Percentiles rank a stretch among this genome's conserved stretches.
These are phyloP conservation scores for Gautieria morchelliformis DNA, from an alignment of 768 basidiomycete genomes.

Conservation along the genomic window DNA sequence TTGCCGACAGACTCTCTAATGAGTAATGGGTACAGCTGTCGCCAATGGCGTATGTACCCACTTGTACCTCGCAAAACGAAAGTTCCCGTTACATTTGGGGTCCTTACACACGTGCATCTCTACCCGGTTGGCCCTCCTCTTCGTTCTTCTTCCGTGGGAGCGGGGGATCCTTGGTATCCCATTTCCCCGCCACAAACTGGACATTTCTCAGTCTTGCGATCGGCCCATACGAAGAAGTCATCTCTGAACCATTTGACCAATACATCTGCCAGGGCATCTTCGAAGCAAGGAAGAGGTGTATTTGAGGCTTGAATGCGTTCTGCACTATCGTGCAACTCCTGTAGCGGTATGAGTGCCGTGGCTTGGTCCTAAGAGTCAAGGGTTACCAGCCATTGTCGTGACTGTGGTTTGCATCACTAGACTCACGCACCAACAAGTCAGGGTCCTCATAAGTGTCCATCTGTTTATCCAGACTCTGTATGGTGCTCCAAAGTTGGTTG, in stretches of 20 bases:
- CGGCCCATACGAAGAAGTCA: slow-evolving; percentile 28
- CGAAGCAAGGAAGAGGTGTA: slow-evolving; percentile 10
- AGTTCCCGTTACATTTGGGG: slow-evolving; percentile 14
- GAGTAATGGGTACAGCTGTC: background rate
- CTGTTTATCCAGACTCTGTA: slow-evolving; percentile 12
- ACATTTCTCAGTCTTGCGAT: slow-evolving; percentile 25
- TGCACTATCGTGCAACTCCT: slow-evolving; percentile 14
- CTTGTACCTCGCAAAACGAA: slow-evolving; percentile 27
- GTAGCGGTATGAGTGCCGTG: slow-evolving; percentile 15
- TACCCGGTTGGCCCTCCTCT: slow-evolving; percentile 23
- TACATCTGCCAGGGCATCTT: slow-evolving; percentile 24
- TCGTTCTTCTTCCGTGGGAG: slow-evolving; percentile 19
- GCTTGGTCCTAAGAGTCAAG: slow-evolving; percentile 14
- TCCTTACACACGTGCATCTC: slow-evolving; percentile 25
- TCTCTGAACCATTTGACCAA: slow-evolving; percentile 30
- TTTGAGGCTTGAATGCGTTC: slow-evolving; percentile 10
- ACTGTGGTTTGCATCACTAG: background rate
- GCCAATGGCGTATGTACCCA: slow-evolving; percentile 9
- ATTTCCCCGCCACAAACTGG: slow-evolving; percentile 21
- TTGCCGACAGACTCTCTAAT: slow-evolving; percentile 1
- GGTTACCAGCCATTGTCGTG: background rate
- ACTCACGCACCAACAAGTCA: slow-evolving; percentile 11
- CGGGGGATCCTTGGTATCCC: slow-evolving; percentile 5
- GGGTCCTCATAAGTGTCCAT: slow-evolving; percentile 18
- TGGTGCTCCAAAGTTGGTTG: background rate